Base-by-base conservation (phyloP, 192 early-diverging fungal genomes). In the Podila epicladia region DNA sequence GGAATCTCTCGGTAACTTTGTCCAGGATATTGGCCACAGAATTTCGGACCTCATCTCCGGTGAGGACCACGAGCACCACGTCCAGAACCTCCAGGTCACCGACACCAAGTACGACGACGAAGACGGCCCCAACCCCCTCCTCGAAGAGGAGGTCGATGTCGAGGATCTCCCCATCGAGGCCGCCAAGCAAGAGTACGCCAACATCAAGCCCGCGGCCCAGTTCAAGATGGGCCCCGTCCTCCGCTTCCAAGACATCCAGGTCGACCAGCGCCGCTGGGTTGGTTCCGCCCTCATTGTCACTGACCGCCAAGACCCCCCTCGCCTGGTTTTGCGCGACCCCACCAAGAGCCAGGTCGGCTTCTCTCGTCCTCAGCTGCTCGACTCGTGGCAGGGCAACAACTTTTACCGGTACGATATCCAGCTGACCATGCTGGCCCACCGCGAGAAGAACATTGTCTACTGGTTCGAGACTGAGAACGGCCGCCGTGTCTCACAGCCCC, bases 201-300 rank as follows among this genome's bases (percentile, higher is more conserved):
- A 55, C 71, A 80, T 80, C 69, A 67, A 69, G 65, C 77, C 77
- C 48, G 64, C 77, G 8, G 0, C 77, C 26, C 77, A 80, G 57
- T 80, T 80, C 77, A 80, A 80, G 77, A 51, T 74, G 13, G 89
- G 89, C 3, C 89, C 89, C 1, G 69, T 87, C 11, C 82, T 91
- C 31, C 86, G 85, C 69, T 86, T 84, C 68, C 86, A 87, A 32
- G 83, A 91, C 58, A 87, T 87, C 33, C 74, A 86, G 67, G 82
- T 91, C 64, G 68, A 71, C 24, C 71, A 82, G 29, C 84, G 84
- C 45, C 85, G 74, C 50, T 91, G 87, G 87, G 66, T 58, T 37
- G 89, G 89, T 73, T 89, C 88, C 58, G 86, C 82, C 38, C 70
- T 91, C 41, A 73, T 91, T 49, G 77, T 91, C 63, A 74, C 72